Conservation (phyloP, 345 rosid genomes). For the Aquilaria malaccensis region DNA sequence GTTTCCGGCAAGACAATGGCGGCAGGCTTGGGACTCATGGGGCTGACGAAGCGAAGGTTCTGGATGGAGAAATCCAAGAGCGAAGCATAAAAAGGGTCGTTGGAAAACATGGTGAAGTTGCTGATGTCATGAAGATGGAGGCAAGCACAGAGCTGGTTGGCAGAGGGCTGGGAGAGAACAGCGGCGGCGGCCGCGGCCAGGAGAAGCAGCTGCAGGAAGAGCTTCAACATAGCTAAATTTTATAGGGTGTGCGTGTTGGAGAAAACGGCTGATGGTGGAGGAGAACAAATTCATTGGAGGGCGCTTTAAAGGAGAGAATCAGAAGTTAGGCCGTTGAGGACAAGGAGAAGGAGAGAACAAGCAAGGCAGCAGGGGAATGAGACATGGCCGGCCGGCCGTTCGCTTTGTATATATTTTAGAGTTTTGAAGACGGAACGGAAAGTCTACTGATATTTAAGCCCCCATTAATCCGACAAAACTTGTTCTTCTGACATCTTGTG, state of each 20-base stretch:
- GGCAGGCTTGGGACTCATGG: constrained; percentile 34
- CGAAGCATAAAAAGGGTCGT: constrained; percentile 19
- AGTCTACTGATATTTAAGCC: no score
- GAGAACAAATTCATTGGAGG: background rate
- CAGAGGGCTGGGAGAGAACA: no score
- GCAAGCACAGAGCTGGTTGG: constrained; percentile 17
- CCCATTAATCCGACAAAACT: no score
- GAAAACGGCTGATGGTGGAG: background rate
- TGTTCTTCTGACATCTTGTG: no score
- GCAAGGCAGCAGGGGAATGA: background rate
- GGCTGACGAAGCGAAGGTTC: constrained; percentile 35
- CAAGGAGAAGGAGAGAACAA: constrained; percentile 21
- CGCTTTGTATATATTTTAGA: background rate
- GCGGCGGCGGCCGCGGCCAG: background rate
- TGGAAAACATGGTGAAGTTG: constrained; percentile 41
- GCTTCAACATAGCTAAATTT: constrained; percentile 4
- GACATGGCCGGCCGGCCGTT: constrained; percentile 41
- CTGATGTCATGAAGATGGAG: constrained; percentile 21
- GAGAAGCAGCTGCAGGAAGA: background rate
- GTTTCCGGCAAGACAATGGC: constrained; percentile 35
- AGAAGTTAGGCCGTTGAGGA: constrained; percentile 11
- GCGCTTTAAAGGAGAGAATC: constrained; percentile 22
- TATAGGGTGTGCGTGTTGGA: background rate
- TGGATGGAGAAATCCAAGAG: constrained; percentile 40
- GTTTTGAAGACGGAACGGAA: no score